Percentiles rank a stretch among this genome's conserved stretches.
These are phyloP conservation scores for Barnettozyma pratensis DNA, from an alignment of 805 yeast genomes.

Conservation along the genomic window DNA sequence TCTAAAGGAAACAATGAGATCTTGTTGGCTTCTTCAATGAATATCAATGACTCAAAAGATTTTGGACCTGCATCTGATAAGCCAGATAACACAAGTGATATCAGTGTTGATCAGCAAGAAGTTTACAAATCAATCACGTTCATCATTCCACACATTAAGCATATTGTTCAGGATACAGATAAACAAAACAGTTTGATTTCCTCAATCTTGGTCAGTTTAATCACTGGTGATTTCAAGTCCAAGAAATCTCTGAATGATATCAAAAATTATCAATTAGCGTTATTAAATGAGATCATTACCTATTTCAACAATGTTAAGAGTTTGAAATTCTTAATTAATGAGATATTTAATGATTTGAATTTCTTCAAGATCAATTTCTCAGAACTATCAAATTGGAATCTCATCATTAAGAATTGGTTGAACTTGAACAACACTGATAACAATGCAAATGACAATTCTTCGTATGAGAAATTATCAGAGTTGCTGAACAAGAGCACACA, in stretches of 20 bases:
- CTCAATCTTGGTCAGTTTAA: constrained; percentile 46
- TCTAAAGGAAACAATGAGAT: constrained; percentile 15
- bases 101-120: constrained; percentile 28
- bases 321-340: constrained; percentile 65
- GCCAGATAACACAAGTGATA: constrained; percentile 1
- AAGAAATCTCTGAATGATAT: constrained; percentile 35
- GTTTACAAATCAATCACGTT: constrained; percentile 36
- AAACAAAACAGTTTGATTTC: constrained; percentile 46
- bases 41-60: constrained; percentile 7
- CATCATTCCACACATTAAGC: constrained; percentile 26
- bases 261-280: constrained; percentile 36
- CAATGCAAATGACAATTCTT: background rate
- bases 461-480: constrained; percentile 50
- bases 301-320: constrained; percentile 34
- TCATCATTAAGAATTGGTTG: constrained; percentile 59
- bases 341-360: constrained; percentile 54
- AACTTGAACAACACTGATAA: constrained; percentile 37
- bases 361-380: constrained; percentile 40
- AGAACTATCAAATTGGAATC: constrained; percentile 43
- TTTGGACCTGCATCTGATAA: background rate
- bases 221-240: constrained; percentile 48
- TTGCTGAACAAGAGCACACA: constrained; percentile 38
- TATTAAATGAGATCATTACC: constrained; percentile 34
- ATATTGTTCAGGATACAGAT: constrained; percentile 49
- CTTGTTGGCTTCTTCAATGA: constrained; percentile 10